Percentiles rank a stretch among this genome's conserved stretches.
Conservation (phyloP, 2,329 filamentous ascomycete species). For the Aspergillus caelatus region DNA sequence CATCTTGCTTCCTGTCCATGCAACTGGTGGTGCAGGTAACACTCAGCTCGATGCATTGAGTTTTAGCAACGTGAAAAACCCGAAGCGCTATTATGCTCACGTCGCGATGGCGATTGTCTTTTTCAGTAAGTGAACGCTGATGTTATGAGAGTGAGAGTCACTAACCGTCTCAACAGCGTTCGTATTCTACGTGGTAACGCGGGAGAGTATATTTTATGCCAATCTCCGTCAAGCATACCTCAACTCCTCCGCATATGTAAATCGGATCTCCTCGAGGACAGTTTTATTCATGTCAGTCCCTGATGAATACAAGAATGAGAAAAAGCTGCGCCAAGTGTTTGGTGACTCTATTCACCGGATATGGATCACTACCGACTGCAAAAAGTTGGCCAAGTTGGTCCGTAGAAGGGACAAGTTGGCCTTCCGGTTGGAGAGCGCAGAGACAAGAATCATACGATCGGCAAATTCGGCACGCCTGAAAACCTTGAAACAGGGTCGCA, state of each 20-base stretch:
- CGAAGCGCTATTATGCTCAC: slow-evolving; percentile 76
- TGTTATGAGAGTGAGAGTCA: not conserved
- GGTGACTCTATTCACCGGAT: slow-evolving; percentile 77
- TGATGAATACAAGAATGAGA: slow-evolving; percentile 72
- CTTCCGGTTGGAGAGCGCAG: slow-evolving; percentile 79
- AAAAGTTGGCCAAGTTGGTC: slow-evolving; percentile 76
- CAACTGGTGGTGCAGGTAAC: slow-evolving; percentile 72
- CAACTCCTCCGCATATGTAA: slow-evolving; percentile 78
- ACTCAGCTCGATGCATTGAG: slow-evolving; percentile 75
- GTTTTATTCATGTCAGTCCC: slow-evolving; percentile 88
- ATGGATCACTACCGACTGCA: slow-evolving; percentile 79
- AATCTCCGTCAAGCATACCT: slow-evolving; percentile 90
- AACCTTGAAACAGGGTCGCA: slow-evolving; percentile 45
- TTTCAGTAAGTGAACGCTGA: slow-evolving; percentile 55
- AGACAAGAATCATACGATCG: slow-evolving; percentile 78
- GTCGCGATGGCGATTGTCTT: slow-evolving; percentile 75
- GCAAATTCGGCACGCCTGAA: slow-evolving; percentile 73
- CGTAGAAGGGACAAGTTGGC: slow-evolving; percentile 77
- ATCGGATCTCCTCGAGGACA: slow-evolving; percentile 83
- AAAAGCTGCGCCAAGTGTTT: slow-evolving; percentile 75
- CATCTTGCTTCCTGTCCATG: slow-evolving; percentile 82
- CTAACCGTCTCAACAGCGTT: slow-evolving; percentile 56
- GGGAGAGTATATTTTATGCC: slow-evolving; percentile 88
- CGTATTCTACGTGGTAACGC: slow-evolving; percentile 80
- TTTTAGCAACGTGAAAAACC: slow-evolving; percentile 72